Conservation (phyloP, 176 grass and related monocot genomes). For the Oryza officinalis region DNA sequence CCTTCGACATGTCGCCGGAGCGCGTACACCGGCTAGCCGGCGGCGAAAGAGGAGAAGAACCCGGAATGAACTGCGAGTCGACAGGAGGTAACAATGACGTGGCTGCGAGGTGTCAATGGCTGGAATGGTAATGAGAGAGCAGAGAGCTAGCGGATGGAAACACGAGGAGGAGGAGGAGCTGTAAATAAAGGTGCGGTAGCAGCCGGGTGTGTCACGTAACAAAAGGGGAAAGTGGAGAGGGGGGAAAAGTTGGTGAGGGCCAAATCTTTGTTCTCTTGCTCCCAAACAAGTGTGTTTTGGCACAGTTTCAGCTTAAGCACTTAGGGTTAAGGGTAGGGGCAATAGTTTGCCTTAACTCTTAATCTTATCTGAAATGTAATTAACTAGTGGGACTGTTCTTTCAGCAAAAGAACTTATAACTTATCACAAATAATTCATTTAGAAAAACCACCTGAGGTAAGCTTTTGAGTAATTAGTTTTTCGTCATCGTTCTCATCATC, state of each 20-base stretch:
- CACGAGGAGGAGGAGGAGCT: not conserved
- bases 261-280: slow-evolving; percentile 43
- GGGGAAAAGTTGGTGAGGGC: not conserved
- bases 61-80: not conserved
- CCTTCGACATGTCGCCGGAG: slow-evolving; percentile 48
- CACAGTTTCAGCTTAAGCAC: not conserved
- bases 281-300: not conserved
- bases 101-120: not conserved
- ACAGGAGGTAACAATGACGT: not conserved
- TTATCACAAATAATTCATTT: not conserved
- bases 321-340: not conserved
- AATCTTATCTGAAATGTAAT: not conserved
- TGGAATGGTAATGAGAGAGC: slow-evolving; percentile 1
- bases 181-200: slow-evolving; percentile 37
- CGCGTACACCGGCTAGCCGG: slow-evolving; percentile 8
- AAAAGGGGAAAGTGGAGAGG: not conserved
- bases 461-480: not conserved
- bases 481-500: not conserved
- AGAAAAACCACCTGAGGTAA: not conserved
- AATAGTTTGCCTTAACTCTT: not conserved
- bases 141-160: not conserved
- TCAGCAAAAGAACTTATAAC: not conserved
- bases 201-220: slow-evolving; percentile 2
- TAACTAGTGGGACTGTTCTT: not conserved
- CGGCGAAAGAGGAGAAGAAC: not conserved